A percentile compares a stretch with the other conserved stretches of the same genome.
These are phyloP conservation scores for Rutstroemia sp. DNA, from an alignment of 2,329 filamentous ascomycete genomes.

Conservation along the genomic window DNA sequence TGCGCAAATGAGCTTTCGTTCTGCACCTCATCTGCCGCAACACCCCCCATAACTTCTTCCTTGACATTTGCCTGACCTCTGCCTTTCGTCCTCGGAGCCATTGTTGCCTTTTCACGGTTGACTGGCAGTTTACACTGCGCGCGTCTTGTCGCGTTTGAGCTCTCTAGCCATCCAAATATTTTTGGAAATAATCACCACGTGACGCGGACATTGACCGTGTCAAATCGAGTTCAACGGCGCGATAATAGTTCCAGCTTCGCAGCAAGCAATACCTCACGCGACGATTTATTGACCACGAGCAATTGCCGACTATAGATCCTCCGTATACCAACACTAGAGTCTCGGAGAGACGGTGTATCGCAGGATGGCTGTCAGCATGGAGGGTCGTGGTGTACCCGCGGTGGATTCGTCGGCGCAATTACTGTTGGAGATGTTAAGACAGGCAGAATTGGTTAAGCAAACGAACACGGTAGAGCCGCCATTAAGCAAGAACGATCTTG, in stretches of 20 bases:
- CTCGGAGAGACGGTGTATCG: neutral
- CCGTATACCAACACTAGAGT: neutral
- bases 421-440: slow-evolving; percentile 49
- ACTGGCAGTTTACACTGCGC: slow-evolving; percentile 11
- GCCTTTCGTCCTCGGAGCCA: slow-evolving; percentile 27
- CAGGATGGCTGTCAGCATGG: slow-evolving; percentile 34
- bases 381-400: slow-evolving; percentile 44
- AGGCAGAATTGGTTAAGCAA: slow-evolving; percentile 52
- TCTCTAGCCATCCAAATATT: slow-evolving; percentile 3
- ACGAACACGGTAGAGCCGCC: slow-evolving; percentile 62
- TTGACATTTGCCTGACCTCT: slow-evolving; percentile 31
- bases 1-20: slow-evolving; percentile 66
- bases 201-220: neutral
- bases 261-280: neutral
- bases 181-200: neutral
- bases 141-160: slow-evolving; percentile 5
- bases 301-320: neutral
- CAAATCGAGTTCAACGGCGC: neutral
- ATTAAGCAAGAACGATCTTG: slow-evolving; percentile 62
- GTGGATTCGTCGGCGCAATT: slow-evolving; percentile 47
- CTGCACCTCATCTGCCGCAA: slow-evolving; percentile 56
- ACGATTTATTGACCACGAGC: slow-evolving; percentile 1
- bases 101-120: slow-evolving; percentile 12
- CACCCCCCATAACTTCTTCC: slow-evolving; percentile 29
- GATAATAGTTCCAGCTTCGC: neutral